phyloP scores from a whole-genome alignment of 208 protist genomes.

The Blechomonas ayalai region DNA sequence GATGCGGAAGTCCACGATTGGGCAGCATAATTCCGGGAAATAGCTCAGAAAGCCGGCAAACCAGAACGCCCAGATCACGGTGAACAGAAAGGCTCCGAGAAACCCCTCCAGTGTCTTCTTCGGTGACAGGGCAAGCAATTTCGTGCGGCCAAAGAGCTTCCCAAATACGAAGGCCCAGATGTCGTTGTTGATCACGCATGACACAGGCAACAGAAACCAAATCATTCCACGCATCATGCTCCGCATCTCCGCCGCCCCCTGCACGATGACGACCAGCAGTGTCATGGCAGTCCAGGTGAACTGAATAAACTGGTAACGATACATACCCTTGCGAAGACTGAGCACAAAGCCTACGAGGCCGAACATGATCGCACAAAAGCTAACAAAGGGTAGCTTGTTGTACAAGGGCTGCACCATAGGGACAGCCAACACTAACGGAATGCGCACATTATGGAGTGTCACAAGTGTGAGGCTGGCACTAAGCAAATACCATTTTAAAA shows the following conservation, averaged over 20 bases:
- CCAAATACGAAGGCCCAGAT: constrained; percentile 89
- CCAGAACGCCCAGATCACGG: constrained; percentile 86
- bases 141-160: constrained; percentile 85
- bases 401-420: constrained; percentile 36
- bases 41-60: constrained; percentile 85
- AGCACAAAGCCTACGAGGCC: constrained; percentile 87
- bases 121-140: constrained; percentile 77
- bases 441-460: constrained; percentile 34
- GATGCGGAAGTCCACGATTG: constrained; percentile 62
- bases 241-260: constrained; percentile 51
- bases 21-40: constrained; percentile 86
- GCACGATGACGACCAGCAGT: constrained; percentile 61
- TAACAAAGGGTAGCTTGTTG: constrained; percentile 47
- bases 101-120: constrained; percentile 93
- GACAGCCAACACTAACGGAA: constrained; percentile 52
- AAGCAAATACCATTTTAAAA: constrained; percentile 85
- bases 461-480: constrained; percentile 28
- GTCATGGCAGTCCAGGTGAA: constrained; percentile 88
- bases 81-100: constrained; percentile 84
- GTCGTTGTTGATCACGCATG: constrained; percentile 88
- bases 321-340: constrained; percentile 77
- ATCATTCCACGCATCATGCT: constrained; percentile 90
- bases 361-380: constrained; percentile 55
- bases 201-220: constrained; percentile 89
- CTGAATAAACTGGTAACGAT: constrained; percentile 88